These are phyloP conservation scores for Hamamelis virginiana DNA, from an alignment of 164 flowering plant species.

Conservation along the genomic window DNA sequence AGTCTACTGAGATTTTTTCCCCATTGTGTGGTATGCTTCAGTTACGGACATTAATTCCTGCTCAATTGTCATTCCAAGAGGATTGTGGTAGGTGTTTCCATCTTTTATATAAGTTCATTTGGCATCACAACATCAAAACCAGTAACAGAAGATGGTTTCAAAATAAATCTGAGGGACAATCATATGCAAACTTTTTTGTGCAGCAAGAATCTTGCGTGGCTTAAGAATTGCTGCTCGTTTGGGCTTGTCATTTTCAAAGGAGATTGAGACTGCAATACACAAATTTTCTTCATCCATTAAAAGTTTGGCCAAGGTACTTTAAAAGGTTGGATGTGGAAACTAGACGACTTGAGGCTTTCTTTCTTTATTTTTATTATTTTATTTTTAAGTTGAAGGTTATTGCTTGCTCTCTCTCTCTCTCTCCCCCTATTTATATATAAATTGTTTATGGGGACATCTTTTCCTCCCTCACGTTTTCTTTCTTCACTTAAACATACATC, in stretches of 20 bases:
- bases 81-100: constrained; percentile 70
- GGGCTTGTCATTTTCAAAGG: constrained; percentile 63
- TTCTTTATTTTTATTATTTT: not conserved
- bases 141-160: not conserved
- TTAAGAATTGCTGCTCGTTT: constrained; percentile 94
- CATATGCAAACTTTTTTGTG: constrained; percentile 16
- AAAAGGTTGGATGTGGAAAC: not conserved
- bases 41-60: constrained; percentile 77
- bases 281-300: constrained; percentile 45
- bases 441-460: no score
- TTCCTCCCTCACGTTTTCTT: no score
- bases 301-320: constrained; percentile 54
- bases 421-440: no score
- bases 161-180: not conserved
- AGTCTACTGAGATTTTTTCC: not conserved
- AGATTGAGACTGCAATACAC: constrained; percentile 62
- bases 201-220: constrained; percentile 93
- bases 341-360: not conserved
- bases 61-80: constrained; percentile 69
- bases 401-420: not conserved
- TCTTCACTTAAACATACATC: no score
- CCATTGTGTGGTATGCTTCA: constrained; percentile 30
- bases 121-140: not conserved
- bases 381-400: no score
- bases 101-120: constrained; percentile 9